Percentiles rank a stretch among this genome's conserved stretches.
Evolutionary conservation across 352 stramenopile genomes (phyloP).

Genomic region (Globisporangium cylindrosporum): DNA sequence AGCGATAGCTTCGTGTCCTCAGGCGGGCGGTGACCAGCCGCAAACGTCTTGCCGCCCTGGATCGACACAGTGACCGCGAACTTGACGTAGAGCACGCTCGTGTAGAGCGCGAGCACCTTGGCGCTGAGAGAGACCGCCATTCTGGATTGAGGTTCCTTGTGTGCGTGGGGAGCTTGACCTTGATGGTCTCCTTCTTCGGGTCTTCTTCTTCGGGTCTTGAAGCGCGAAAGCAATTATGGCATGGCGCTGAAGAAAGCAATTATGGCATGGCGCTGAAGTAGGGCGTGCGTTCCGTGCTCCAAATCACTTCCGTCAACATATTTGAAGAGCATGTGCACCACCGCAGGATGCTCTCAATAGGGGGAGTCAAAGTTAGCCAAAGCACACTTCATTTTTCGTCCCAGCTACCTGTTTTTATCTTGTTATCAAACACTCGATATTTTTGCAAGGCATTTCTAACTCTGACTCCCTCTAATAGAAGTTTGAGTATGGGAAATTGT

Average conservation of each 20-base stretch:
- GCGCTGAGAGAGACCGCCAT: conserved; percentile 22
- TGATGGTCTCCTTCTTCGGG: too few relatives aligned
- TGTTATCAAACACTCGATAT: too few relatives aligned
- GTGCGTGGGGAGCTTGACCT: too few relatives aligned
- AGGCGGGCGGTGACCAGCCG: conserved; percentile 25
- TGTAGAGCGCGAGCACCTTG: conserved; percentile 34
- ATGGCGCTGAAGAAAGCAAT: background rate
- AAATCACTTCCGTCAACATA: background rate
- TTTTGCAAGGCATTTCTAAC: too few relatives aligned
- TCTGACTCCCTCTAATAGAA: too few relatives aligned
- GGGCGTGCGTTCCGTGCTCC: background rate
- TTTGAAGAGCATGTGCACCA: background rate
- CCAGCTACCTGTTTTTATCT: too few relatives aligned
- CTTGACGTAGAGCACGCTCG: conserved; percentile 34
- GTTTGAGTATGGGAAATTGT: background rate
- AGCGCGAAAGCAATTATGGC: background rate
- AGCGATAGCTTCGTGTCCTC: conserved; percentile 26
- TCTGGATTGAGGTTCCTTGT: background rate
- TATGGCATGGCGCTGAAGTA: background rate
- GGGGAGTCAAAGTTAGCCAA: too few relatives aligned
- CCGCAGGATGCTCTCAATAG: background rate
- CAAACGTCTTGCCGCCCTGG: conserved; percentile 35
- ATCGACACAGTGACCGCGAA: conserved; percentile 29
- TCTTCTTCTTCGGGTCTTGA: too few relatives aligned
- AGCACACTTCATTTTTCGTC: too few relatives aligned